Evolutionary conservation across 2,329 filamentous ascomycete genomes (phyloP).

Genomic region (Fonsecaea multimorphosa): DNA sequence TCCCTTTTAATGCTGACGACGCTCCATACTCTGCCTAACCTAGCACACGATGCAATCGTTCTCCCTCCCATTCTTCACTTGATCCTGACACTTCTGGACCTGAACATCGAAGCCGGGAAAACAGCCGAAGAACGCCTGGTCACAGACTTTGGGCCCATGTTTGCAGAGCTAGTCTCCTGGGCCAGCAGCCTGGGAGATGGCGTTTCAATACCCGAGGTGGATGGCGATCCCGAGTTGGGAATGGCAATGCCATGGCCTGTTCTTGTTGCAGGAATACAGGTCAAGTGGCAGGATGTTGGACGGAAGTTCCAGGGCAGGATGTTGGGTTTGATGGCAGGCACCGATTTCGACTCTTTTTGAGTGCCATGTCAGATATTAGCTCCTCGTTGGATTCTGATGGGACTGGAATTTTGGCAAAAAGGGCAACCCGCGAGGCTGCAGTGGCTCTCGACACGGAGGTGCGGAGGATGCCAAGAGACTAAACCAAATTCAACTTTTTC

Average conservation of each 20-base stretch:
- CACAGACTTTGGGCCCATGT: constrained; percentile 72
- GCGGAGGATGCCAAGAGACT: not conserved
- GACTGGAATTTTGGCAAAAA: not conserved
- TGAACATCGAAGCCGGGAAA: constrained; percentile 64
- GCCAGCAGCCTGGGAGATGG: constrained; percentile 75
- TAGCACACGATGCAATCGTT: constrained; percentile 68
- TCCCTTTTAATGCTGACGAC: constrained; percentile 82
- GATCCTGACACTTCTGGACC: constrained; percentile 78
- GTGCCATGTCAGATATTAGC: not conserved
- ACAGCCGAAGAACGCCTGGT: constrained; percentile 72
- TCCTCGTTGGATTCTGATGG: not conserved
- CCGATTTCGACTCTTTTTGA: constrained; percentile 34
- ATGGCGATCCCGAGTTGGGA: constrained; percentile 65
- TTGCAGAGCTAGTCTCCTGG: constrained; percentile 90
- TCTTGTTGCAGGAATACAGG: constrained; percentile 81
- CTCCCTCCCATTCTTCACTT: constrained; percentile 78
- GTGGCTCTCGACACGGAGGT: not conserved
- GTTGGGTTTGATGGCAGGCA: constrained; percentile 38
- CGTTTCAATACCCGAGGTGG: constrained; percentile 53
- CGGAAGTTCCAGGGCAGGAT: constrained; percentile 40
- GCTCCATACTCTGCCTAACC: constrained; percentile 60
- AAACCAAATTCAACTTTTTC: constrained; percentile 51
- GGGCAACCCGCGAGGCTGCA: not conserved
- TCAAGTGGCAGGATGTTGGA: constrained; percentile 73
- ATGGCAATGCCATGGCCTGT: constrained; percentile 52